Base-by-base conservation (phyloP, 306 rosid species). In the Dryas drummondii region DNA sequence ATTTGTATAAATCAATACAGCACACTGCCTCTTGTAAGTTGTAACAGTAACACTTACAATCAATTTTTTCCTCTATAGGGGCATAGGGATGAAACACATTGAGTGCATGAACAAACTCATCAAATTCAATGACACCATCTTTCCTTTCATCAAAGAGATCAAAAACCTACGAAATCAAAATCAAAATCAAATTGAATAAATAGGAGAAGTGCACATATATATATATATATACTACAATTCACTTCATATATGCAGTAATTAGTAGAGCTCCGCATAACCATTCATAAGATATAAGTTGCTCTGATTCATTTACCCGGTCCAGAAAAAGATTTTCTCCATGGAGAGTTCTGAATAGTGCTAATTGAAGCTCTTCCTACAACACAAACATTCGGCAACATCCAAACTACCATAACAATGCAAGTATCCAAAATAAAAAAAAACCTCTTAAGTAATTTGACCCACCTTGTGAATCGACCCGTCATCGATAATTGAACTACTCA, bases 401-500 rank as follows among this genome's bases (percentile, higher is more conserved):
- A 59, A 74, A 50, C n/a, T 3, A 59, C 61, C n/a, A 63, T 56
- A 12, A 63, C 49, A 55, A 69, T n/a, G 22, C 22, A 46, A 71
- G 9, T 12, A 7, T 65, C 71, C 65, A 10, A 16, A n/a, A 42
- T 11, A 74, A 53, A 51, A 68, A 51, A 58, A 69, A 26, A 49
- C 47, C 17, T 0, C 32, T 4, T 40, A 3, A 49, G 44, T 4
- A 12, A 58, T 37, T 26, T 45, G 22, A 50, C 40, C 59, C 83
- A 93, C 98, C 98, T 93, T 91, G 85, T 93, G 98, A 83, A 93
- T 93, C 46, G 60, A 84, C 4, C 88, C 97, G 69, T 93, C 98
- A 46, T 93, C 93, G 63, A 89, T 82, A 3, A 91, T 80, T 14
- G 89, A 81, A 86, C 96, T 78, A 78, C 98, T 89, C 81, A 93